Evolutionary conservation across 139 green algal genomes (phyloP).

Genomic region (Tetradesmus lagerheimii): DNA sequence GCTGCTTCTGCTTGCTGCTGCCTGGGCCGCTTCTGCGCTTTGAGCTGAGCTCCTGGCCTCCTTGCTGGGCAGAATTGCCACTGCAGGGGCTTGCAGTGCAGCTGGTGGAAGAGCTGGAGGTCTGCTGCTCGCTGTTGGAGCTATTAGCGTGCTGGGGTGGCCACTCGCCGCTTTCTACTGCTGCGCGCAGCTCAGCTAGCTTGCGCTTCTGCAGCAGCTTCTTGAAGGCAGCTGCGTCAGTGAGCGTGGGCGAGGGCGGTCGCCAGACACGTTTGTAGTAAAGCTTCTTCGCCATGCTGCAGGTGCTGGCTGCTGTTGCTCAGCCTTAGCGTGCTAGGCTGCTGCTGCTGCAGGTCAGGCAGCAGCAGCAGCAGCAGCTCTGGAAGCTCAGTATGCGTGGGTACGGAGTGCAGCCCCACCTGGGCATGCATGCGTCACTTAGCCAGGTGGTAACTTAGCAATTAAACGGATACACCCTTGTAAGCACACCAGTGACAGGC

Average conservation of each 20-base stretch:
- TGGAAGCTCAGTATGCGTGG: background rate
- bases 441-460: too few relatives aligned
- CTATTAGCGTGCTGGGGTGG: conserved; percentile 7
- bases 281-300: background rate
- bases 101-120: background rate
- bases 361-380: conserved; percentile 11
- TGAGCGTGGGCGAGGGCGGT: background rate
- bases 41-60: background rate
- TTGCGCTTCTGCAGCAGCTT: conserved; percentile 15
- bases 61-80: background rate
- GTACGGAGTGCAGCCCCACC: background rate
- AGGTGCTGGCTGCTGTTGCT: background rate
- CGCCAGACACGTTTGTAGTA: conserved; percentile 6
- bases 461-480: too few relatives aligned
- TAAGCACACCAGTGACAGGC: too few relatives aligned
- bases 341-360: background rate
- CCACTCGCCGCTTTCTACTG: background rate
- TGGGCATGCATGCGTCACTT: too few relatives aligned
- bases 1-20: background rate
- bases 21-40: background rate
- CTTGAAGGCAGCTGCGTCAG: background rate
- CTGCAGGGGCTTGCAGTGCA: conserved; percentile 13
- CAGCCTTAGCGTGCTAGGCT: background rate
- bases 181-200: conserved; percentile 23
- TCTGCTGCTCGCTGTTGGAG: background rate